A percentile compares a stretch with the other conserved stretches of the same genome.
Conservation (phyloP, 805 yeast genomes). For the Ogataea pignaliae region DNA sequence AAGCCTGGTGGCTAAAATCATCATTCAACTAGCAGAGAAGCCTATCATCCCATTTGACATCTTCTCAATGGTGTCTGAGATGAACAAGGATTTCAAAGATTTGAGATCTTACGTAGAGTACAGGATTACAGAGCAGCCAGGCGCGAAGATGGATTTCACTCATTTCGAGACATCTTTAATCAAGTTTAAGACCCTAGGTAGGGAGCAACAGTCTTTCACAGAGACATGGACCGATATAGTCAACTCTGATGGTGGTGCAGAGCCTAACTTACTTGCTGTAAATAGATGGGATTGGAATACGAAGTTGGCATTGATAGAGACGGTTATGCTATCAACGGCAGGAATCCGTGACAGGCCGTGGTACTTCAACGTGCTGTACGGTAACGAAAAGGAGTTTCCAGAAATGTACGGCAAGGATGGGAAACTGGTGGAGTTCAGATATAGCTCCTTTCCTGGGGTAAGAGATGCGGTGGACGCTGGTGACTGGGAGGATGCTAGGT, state of each 20-base stretch:
- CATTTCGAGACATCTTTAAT: slow-evolving; percentile 27
- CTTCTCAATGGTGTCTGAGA: slow-evolving; percentile 37
- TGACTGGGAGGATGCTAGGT: slow-evolving; percentile 51
- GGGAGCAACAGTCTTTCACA: slow-evolving; percentile 50
- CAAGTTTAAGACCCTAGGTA: slow-evolving; percentile 40
- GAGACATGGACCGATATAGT: slow-evolving; percentile 61
- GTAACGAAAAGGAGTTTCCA: slow-evolving; percentile 61
- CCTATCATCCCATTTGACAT: slow-evolving; percentile 75
- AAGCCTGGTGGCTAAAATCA: slow-evolving; percentile 47
- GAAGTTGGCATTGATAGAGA: slow-evolving; percentile 53
- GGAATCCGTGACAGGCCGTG: slow-evolving; percentile 54
- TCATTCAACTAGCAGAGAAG: slow-evolving; percentile 61
- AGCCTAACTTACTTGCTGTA: slow-evolving; percentile 67
- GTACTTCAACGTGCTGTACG: slow-evolving; percentile 63
- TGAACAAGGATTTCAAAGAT: slow-evolving; percentile 43
- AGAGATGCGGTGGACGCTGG: slow-evolving; percentile 57
- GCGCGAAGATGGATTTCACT: slow-evolving; percentile 20
- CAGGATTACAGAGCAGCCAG: slow-evolving; percentile 4
- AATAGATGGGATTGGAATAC: slow-evolving; percentile 80
- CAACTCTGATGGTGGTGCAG: slow-evolving; percentile 51
- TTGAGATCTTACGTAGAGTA: slow-evolving; percentile 36
- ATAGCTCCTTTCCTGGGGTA: slow-evolving; percentile 73
- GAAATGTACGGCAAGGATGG: slow-evolving; percentile 24
- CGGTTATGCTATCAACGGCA: slow-evolving; percentile 41
- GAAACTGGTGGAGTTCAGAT: slow-evolving; percentile 33